These are phyloP conservation scores for Hypoxylon fragiforme DNA, from an alignment of 495 filamentous ascomycete species.

Conservation along the genomic window DNA sequence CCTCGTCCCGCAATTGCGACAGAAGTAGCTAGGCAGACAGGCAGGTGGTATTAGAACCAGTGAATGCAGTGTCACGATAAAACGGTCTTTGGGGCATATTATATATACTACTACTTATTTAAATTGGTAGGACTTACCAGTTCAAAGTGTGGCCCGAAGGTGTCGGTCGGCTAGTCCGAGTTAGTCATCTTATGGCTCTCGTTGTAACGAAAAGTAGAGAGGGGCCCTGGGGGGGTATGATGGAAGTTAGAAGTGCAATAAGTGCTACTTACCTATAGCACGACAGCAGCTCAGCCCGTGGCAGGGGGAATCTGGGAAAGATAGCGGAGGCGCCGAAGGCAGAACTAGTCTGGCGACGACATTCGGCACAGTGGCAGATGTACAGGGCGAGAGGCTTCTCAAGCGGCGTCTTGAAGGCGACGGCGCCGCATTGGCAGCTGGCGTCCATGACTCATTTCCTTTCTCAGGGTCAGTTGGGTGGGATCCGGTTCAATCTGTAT, in stretches of 20 bases:
- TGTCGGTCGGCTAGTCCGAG: constrained; percentile 39
- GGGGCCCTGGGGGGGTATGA: no score
- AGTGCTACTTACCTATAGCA: constrained; percentile 49
- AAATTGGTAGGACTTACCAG: constrained; percentile 48
- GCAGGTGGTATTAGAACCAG: background rate
- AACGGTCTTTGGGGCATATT: background rate
- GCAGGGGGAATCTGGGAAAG: constrained; percentile 63
- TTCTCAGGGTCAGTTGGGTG: background rate
- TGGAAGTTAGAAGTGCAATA: background rate
- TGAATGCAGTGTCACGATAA: constrained; percentile 4
- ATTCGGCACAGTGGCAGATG: constrained; percentile 71
- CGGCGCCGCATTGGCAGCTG: constrained; percentile 64
- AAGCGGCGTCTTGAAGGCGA: constrained; percentile 63
- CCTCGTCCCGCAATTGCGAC: constrained; percentile 61
- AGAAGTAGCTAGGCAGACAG: constrained; percentile 53
- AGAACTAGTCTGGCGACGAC: constrained; percentile 65
- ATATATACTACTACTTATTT: background rate
- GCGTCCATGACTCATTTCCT: constrained; percentile 51
- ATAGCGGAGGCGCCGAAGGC: constrained; percentile 71
- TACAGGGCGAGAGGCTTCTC: constrained; percentile 60
- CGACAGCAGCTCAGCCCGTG: constrained; percentile 45
- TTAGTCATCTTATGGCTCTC: background rate
- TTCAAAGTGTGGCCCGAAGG: constrained; percentile 51
- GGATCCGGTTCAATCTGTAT: background rate
- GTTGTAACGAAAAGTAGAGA: background rate